phyloP scores from a whole-genome alignment of 306 rosid species.

The Casuarina equisetifolia region DNA sequence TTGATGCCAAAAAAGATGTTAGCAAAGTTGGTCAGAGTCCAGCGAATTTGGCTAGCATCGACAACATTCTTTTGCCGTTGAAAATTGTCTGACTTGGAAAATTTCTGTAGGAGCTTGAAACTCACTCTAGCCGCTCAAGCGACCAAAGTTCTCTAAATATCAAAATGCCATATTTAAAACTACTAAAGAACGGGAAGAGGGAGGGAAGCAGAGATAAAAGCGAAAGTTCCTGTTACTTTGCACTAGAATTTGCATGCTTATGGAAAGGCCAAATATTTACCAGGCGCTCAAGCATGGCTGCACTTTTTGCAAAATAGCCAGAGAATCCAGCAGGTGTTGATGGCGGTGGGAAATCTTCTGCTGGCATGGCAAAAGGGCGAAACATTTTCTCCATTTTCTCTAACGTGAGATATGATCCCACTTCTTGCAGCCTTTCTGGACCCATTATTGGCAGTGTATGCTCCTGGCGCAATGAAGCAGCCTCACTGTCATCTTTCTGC shows the following conservation, averaged over 20 bases:
- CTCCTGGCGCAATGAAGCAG: slow-evolving; percentile 82
- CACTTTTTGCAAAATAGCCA: slow-evolving; percentile 84
- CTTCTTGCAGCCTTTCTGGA: slow-evolving; percentile 93
- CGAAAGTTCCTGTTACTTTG: slow-evolving; percentile 38
- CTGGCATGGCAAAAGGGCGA: slow-evolving; percentile 99
- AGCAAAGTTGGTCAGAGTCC: neutral
- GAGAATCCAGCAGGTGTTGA: slow-evolving; percentile 84
- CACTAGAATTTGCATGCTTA: slow-evolving; percentile 48
- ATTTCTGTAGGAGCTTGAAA: slow-evolving; percentile 25
- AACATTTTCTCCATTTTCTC: slow-evolving; percentile 89
- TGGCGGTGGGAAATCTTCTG: slow-evolving; percentile 95
- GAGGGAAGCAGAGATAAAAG: neutral
- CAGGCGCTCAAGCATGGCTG: slow-evolving; percentile 84
- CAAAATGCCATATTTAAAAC: slow-evolving; percentile 3
- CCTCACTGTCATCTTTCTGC: slow-evolving; percentile 71
- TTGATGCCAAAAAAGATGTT: neutral
- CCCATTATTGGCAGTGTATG: slow-evolving; percentile 92
- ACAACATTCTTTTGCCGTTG: slow-evolving; percentile 19
- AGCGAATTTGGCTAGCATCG: slow-evolving; percentile 11
- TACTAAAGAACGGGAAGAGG: neutral
- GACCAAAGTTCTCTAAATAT: neutral
- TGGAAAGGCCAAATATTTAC: slow-evolving; percentile 97
- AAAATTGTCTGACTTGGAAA: slow-evolving; percentile 17
- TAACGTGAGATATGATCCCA: slow-evolving; percentile 75
- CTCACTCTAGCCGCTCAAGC: slow-evolving; percentile 33